These are phyloP conservation scores for Xerocomellus amylosporus DNA, from an alignment of 768 basidiomycete species.

Conservation along the genomic window DNA sequence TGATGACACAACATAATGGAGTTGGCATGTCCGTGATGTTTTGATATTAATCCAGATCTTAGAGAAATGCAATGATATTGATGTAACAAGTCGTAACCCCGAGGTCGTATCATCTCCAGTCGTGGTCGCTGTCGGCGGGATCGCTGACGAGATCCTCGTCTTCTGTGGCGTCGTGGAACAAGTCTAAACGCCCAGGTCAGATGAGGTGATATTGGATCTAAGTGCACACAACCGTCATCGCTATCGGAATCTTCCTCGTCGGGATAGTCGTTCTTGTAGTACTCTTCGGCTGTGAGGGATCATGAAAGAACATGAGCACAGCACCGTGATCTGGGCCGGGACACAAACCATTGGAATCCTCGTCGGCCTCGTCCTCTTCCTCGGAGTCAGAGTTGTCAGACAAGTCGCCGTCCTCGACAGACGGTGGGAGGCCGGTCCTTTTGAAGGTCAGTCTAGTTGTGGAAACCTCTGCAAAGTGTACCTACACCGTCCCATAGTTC, in stretches of 20 bases:
- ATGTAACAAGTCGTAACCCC: conserved; percentile 4
- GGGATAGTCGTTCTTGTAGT: conserved; percentile 83
- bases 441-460: background rate
- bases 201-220: background rate
- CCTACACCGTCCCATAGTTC: conserved; percentile 64
- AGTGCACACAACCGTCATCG: conserved; percentile 38
- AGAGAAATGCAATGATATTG: conserved; percentile 18
- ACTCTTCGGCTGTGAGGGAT: conserved; percentile 61
- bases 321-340: background rate
- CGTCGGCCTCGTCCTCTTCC: conserved; percentile 72
- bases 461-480: background rate
- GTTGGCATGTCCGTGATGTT: conserved; percentile 17
- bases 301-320: background rate
- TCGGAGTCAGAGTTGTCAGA: conserved; percentile 66
- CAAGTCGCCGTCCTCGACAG: conserved; percentile 48
- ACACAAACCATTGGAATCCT: conserved; percentile 74
- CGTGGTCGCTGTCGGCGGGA: conserved; percentile 30
- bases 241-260: conserved; percentile 56
- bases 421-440: conserved; percentile 65
- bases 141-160: conserved; percentile 39
- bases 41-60: conserved; percentile 20
- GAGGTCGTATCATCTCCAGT: conserved; percentile 32
- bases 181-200: conserved; percentile 39
- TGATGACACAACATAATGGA: conserved; percentile 12
- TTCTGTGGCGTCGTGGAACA: conserved; percentile 56